A percentile compares a stretch with the other conserved stretches of the same genome.
These are phyloP conservation scores for Sarocladium brachiariae DNA, from an alignment of 2,329 filamentous ascomycete species.

Conservation along the genomic window DNA sequence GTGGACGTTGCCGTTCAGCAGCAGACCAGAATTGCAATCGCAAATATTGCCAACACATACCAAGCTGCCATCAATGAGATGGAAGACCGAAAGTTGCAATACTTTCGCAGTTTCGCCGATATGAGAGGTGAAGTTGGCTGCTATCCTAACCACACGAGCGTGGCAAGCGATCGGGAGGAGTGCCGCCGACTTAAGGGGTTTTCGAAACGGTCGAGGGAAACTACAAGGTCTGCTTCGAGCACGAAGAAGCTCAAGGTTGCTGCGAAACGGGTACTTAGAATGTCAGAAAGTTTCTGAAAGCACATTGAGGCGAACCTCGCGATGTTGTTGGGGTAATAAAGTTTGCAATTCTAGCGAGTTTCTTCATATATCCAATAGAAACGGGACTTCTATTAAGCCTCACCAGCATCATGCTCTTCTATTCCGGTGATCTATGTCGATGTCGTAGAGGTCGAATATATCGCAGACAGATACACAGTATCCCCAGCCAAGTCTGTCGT, in stretches of 20 bases:
- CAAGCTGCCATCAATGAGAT: slow-evolving; percentile 14
- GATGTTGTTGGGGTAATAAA: no score
- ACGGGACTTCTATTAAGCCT: no score
- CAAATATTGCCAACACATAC: slow-evolving; percentile 16
- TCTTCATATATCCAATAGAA: no score
- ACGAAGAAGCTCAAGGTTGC: neutral
- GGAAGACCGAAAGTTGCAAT: neutral
- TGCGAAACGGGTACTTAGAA: neutral
- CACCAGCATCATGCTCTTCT: no score
- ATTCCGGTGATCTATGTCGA: no score
- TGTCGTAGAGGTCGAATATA: no score
- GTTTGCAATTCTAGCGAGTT: no score
- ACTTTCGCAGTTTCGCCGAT: neutral
- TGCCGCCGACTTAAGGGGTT: neutral
- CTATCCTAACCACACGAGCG: neutral
- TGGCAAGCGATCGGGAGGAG: neutral
- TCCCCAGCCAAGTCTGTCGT: no score
- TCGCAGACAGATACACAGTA: no score
- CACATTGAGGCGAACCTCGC: no score
- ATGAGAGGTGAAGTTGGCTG: neutral
- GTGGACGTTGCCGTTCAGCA: slow-evolving; percentile 17
- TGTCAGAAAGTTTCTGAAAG: no score
- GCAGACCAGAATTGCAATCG: slow-evolving; percentile 16
- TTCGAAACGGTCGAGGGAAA: neutral
- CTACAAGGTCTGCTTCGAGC: neutral